Evolutionary conservation across 1,139 yeast genomes (phyloP).

Genomic region (Yamadazyma triangularis): DNA sequence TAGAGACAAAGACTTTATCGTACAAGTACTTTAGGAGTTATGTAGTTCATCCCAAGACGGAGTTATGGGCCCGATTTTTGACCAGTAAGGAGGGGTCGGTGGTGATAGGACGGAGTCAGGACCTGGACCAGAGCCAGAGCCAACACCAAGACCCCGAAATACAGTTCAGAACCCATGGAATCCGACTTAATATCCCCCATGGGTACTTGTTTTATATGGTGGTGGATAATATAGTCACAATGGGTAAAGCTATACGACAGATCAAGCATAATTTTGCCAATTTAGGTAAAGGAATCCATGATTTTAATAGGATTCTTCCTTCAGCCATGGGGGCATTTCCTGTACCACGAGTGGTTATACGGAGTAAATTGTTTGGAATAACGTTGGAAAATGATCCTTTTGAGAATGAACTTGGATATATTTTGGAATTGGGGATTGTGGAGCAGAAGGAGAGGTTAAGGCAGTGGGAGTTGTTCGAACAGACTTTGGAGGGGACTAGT

Average conservation of each 20-base stretch:
- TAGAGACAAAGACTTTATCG: constrained; percentile 23
- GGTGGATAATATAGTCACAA: constrained; percentile 60
- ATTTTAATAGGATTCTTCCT: constrained; percentile 34
- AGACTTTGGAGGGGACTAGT: no score
- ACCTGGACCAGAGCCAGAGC: no score
- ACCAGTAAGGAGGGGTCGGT: constrained; percentile 8
- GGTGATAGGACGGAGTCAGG: neutral
- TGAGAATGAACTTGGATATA: constrained; percentile 36
- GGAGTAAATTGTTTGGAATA: constrained; percentile 29
- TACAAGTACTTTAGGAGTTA: constrained; percentile 43
- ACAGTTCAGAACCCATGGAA: constrained; percentile 12
- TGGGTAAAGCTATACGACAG: constrained; percentile 57
- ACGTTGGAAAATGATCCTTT: constrained; percentile 41
- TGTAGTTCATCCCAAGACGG: constrained; percentile 52
- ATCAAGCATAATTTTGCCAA: constrained; percentile 50
- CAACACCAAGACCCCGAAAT: no score
- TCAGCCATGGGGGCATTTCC: constrained; percentile 23
- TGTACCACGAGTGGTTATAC: constrained; percentile 30
- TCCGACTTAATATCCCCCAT: constrained; percentile 48
- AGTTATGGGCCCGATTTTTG: constrained; percentile 39
- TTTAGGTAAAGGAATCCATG: no score
- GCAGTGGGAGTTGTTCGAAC: no score
- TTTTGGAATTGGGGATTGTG: constrained; percentile 33
- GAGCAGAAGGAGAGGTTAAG: constrained; percentile 33
- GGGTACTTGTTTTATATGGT: constrained; percentile 62